Base-by-base conservation (phyloP, 768 basidiomycete species). In the Rhodotorula kratochvilovae region DNA sequence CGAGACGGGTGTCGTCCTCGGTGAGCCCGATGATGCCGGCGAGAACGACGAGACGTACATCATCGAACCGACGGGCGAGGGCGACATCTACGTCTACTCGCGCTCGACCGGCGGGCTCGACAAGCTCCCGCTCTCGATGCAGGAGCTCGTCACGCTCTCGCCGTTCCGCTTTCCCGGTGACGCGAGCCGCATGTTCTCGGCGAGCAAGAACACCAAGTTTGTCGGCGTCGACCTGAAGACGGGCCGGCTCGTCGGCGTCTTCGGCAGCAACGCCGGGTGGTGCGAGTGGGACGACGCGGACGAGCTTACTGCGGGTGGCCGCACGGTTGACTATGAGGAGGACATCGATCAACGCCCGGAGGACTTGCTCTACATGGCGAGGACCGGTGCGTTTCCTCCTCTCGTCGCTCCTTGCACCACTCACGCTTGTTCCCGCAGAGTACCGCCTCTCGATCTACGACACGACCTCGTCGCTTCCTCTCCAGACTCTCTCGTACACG, bases 91-190 rank as follows among this genome's bases (percentile, higher is more conserved):
- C 80, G 87, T 96, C 70, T 88, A 91, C 82, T 81, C 87, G 12
- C 85, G 69, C 61, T 54, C 67, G 23, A 48, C 66, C 16, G 70
- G 70, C 5, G 72, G 50, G 4, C 84, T 97, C 53, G 88, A 92
- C 77, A 90, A 89, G 59, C 89, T 99, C 72, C 92, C 93, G 2
- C 86, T 96, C 73, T 88, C 92, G 61, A 91, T 98, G 86, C 83
- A 91, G 3, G 90, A 97, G 79, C 86, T 99, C 73, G 92, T 97
- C 77, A 90, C 95, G 74, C 82, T 91, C 80, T 92, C 86, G 3
- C 88, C 89, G 0, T 88, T 94, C 59, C 90, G 88, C 29, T 94
- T 95, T 80, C 87, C 86, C 12, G 79, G 84, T 25, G 86, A 87
- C 45, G 85, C 87, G 5, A 83, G 82, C 17, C 85, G 90, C 48